Percentiles rank a stretch among this genome's conserved stretches.
phyloP scores from a whole-genome alignment of 2,329 filamentous ascomycete genomes.

The Colletotrichum phormii region DNA sequence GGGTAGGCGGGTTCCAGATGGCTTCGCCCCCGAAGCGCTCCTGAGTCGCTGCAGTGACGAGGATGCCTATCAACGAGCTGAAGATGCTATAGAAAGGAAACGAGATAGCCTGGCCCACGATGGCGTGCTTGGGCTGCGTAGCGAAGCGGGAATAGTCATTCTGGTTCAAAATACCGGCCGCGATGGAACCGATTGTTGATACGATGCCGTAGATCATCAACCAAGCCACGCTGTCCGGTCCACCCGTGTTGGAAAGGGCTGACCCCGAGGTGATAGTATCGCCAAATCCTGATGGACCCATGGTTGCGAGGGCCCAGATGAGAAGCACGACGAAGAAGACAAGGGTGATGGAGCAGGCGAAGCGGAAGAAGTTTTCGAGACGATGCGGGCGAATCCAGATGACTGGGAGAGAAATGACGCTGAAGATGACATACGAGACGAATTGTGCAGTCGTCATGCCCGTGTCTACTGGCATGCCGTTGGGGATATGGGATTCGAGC shows the following conservation, averaged over 20 bases:
- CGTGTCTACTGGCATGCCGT: constrained; percentile 52
- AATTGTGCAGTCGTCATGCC: constrained; percentile 59
- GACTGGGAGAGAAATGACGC: constrained; percentile 54
- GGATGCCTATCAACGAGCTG: constrained; percentile 51
- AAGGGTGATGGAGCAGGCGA: constrained; percentile 52
- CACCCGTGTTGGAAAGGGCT: constrained; percentile 41
- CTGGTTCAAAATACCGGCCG: constrained; percentile 52
- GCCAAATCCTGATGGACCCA: constrained; percentile 54
- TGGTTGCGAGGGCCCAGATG: constrained; percentile 57
- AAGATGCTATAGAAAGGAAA: constrained; percentile 51
- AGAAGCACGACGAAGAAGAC: constrained; percentile 55
- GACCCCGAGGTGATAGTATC: constrained; percentile 41
- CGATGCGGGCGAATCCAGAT: constrained; percentile 57
- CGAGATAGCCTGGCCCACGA: constrained; percentile 49
- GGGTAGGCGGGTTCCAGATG: constrained; percentile 52
- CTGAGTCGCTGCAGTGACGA: constrained; percentile 54
- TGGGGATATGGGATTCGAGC: constrained; percentile 55
- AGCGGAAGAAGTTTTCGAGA: constrained; percentile 55
- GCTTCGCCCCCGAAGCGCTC: constrained; percentile 47
- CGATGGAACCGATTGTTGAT: constrained; percentile 51
- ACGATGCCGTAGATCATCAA: constrained; percentile 51
- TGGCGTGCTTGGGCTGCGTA: constrained; percentile 45
- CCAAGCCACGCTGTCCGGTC: constrained; percentile 48
- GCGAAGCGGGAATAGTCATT: constrained; percentile 53
- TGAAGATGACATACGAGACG: constrained; percentile 57